A percentile compares a stretch with the other conserved stretches of the same genome.
These are phyloP conservation scores for Phlebopus sp. DNA, from an alignment of 1,284 basidiomycete genomes.

Conservation along the genomic window DNA sequence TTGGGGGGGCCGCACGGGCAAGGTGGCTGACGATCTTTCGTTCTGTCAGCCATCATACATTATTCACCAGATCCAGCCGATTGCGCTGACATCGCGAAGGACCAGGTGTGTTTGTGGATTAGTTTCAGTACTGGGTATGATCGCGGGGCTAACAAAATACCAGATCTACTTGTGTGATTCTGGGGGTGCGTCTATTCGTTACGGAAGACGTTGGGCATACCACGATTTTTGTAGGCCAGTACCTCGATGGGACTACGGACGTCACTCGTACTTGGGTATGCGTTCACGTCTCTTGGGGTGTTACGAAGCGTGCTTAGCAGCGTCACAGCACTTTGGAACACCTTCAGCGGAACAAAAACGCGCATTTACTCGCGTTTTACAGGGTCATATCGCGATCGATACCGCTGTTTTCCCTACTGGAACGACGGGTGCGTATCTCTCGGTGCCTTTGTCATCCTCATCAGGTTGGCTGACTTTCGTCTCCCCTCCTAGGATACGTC, in stretches of 20 bases:
- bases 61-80: slow-evolving; percentile 79
- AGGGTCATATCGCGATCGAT: slow-evolving; percentile 94
- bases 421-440: slow-evolving; percentile 65
- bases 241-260: slow-evolving; percentile 92
- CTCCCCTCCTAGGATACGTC: slow-evolving; percentile 55
- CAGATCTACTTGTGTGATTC: slow-evolving; percentile 95
- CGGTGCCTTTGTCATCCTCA: neutral
- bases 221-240: slow-evolving; percentile 60
- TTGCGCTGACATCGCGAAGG: slow-evolving; percentile 72
- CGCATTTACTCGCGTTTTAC: slow-evolving; percentile 90
- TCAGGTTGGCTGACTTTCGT: slow-evolving; percentile 1
- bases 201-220: neutral
- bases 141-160: no score
- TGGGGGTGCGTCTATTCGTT: slow-evolving; percentile 54
- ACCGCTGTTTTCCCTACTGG: slow-evolving; percentile 83
- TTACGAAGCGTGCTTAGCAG: neutral
- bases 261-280: slow-evolving; percentile 84
- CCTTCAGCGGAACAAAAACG: slow-evolving; percentile 83
- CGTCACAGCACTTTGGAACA: slow-evolving; percentile 79
- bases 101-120: slow-evolving; percentile 55
- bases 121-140: neutral
- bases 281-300: neutral
- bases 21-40: neutral
- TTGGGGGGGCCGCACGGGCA: no score
- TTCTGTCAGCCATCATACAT: slow-evolving; percentile 85